These are phyloP conservation scores for Botrytis deweyae DNA, from an alignment of 2,329 filamentous ascomycete genomes.

Conservation along the genomic window DNA sequence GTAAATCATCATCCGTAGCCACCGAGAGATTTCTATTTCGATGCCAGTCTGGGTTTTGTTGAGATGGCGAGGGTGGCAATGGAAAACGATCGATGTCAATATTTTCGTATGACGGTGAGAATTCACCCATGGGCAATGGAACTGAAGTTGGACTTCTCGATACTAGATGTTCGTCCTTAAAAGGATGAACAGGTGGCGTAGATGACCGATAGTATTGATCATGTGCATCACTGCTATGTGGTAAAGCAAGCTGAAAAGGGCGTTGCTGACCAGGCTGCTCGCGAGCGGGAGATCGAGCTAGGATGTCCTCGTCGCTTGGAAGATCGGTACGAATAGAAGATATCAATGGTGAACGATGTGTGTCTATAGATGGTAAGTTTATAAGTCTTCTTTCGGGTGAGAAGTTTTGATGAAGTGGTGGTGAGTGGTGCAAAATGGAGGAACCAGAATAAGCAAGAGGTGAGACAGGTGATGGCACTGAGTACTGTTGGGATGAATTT, in stretches of 20 bases:
- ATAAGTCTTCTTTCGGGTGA: neutral
- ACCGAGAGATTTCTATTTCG: neutral
- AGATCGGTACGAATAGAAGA: conserved; percentile 21
- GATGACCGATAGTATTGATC: neutral
- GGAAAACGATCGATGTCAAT: conserved; percentile 18
- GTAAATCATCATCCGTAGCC: neutral
- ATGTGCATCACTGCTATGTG: conserved; percentile 27
- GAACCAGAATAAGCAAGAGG: neutral
- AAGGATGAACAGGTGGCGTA: conserved; percentile 32
- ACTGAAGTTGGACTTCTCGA: neutral
- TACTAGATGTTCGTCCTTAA: neutral
- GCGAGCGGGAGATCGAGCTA: conserved; percentile 37
- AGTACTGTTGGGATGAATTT: conserved; percentile 22
- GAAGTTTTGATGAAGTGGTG: neutral
- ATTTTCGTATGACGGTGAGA: neutral
- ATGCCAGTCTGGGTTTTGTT: neutral
- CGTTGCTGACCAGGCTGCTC: conserved; percentile 34
- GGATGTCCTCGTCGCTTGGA: conserved; percentile 34
- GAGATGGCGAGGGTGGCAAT: conserved; percentile 10
- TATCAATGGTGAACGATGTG: conserved; percentile 7
- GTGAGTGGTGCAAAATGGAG: neutral
- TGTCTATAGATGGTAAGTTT: conserved; percentile 1
- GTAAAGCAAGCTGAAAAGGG: conserved; percentile 38
- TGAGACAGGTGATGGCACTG: conserved; percentile 17
- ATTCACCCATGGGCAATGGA: neutral